A percentile compares a stretch with the other conserved stretches of the same genome.
Conservation (phyloP, 1,284 basidiomycete species). For the Tetrapyrgos nigripes region DNA sequence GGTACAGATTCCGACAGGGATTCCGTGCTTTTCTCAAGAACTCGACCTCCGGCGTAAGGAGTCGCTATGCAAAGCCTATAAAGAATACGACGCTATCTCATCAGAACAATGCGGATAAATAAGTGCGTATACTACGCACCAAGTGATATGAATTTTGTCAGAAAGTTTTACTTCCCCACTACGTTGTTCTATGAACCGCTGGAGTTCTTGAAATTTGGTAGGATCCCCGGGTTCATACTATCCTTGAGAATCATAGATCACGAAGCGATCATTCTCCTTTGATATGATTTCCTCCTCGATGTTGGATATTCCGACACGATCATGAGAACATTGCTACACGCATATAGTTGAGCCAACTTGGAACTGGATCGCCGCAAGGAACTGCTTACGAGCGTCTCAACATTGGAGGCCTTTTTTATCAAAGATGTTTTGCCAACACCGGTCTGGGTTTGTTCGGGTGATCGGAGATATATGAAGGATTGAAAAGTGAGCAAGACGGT, state of each 20-base stretch:
- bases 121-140: constrained; percentile 18
- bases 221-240: constrained; percentile 32
- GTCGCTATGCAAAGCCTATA: constrained; percentile 30
- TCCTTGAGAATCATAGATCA: constrained; percentile 36
- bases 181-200: constrained; percentile 25
- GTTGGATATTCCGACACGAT: constrained; percentile 24
- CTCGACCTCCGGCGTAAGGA: too few relatives aligned
- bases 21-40: too few relatives aligned
- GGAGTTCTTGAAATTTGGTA: constrained; percentile 27
- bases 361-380: neutral
- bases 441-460: constrained; percentile 1
- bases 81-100: neutral
- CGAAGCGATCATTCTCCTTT: constrained; percentile 28
- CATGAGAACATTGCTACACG: constrained; percentile 25
- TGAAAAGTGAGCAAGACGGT: too few relatives aligned
- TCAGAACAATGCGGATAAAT: neutral
- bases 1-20: too few relatives aligned
- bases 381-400: constrained; percentile 22
- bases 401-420: constrained; percentile 30
- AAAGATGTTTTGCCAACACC: constrained; percentile 32
- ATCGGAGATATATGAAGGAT: too few relatives aligned
- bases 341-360: neutral
- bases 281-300: constrained; percentile 31
- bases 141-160: constrained; percentile 35
- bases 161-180: constrained; percentile 18